Evolutionary conservation across 1,284 basidiomycete species (phyloP), one percentile per base, ranked within the genome.

Genomic region (Meira miltonrushii): DNA sequence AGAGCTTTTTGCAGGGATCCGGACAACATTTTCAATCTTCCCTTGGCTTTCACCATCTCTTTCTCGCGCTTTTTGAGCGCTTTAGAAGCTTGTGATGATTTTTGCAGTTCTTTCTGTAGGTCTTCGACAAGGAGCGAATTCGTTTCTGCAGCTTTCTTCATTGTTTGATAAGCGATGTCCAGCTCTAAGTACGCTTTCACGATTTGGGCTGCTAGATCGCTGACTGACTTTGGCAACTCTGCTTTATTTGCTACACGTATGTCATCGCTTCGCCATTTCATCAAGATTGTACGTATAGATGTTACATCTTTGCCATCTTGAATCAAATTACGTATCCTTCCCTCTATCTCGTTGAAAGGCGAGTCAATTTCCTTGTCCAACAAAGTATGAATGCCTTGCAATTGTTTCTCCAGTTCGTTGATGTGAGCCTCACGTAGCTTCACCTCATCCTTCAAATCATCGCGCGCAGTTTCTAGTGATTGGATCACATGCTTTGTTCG

Each of bases 381-480:
- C 28, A 33, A 33, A 33, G 5, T 7, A 8, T 48, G 46, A 17
- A 48, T 13, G 2, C 12, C 23, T 25, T 48, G 17, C 13, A 48
- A 13, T 12, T 48, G 17, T 38, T 37, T 17, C 33, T 25, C 54
- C 23, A 50, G 17, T 15, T 50, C 21, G 11, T 41, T 39, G 21
- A 39, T n/a, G 39, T 55, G 15, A 39, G 15, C 38, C 9, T 19
- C 17, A 40, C 39, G 37, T 25, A 41, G 40, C 12, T 47, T 17
- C 10, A 58, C 39, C 38, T 58, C 56, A 11, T 58, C 56, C 13
- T 39, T 21, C 11, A 58, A 17, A 37, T 58, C 56, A 17, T 13
- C 44, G 6, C 52, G 23, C 7, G 21, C 13, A 21, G 12, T 12
- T 23, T 55, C 19, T 15, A 55, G 37, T n/a, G 52, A 47, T 12